Base-by-base conservation (phyloP, 129 eudicot genomes). In the Flaveria trinervia region DNA sequence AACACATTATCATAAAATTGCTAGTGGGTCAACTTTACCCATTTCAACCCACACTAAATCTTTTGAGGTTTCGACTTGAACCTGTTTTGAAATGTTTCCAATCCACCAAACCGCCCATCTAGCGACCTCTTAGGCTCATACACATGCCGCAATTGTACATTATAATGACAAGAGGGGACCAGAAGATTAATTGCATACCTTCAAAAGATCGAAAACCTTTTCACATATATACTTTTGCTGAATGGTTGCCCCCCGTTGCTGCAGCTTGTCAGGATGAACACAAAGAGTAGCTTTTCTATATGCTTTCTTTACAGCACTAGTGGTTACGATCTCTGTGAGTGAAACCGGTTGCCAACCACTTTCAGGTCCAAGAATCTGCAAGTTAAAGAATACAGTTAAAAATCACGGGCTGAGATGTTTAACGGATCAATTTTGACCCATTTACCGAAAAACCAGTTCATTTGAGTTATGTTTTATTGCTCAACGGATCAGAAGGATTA, bases 221-320 rank as follows among this genome's bases (percentile, higher is more conserved):
- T 92, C 99, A 75, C 99, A 95, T 71, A 89, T 86, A 76, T 95
- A 92, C 83, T 95, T 95, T 17, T 92, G 97, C 75, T 95, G 95
- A 83, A 95, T 83, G 84, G 81, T 86, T 30, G 99, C 99, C 36
- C 97, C 97, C 39, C 99, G 83, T 74, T 95, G 99, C 79, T 95
- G 99, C 83, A 95, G 77, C 61, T 95, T 95, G 77, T 95, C 99
- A 33, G 99, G 99, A 84, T 95, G 99, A 81, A 95, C 97, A 78
- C 82, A 86, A 36, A 95, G 97, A 71, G 99, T 88, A 17, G 99
- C 96, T 83, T 88, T 95, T 64, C 93, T 82, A 85, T 95, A 95
- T 57, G 97, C 99, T 84, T 92, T 95, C 86, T 92, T 91, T 22
- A 95, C 99, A 57, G 97, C 99, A 73, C 73, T 86, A 3, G 86